Evolutionary conservation across 2,329 filamentous ascomycete species (phyloP).

Genomic region (Fusarium torulosum): DNA sequence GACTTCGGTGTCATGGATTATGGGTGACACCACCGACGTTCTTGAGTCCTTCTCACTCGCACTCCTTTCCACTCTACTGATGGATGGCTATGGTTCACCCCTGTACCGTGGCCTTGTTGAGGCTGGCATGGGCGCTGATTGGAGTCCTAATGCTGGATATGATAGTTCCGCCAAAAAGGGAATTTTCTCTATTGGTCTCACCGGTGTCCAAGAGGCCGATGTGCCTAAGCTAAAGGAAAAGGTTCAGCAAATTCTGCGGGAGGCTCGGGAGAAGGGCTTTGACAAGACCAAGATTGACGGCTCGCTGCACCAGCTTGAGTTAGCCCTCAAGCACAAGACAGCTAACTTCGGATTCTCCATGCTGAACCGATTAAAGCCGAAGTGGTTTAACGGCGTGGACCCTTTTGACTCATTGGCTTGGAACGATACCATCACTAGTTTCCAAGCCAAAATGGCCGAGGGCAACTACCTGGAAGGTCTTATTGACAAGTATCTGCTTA

Average conservation of each 20-base stretch:
- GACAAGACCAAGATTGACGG: slow-evolving; percentile 92
- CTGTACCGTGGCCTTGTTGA: slow-evolving; percentile 91
- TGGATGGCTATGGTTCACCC: slow-evolving; percentile 96
- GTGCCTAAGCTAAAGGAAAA: slow-evolving; percentile 81
- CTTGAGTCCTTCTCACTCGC: slow-evolving; percentile 90
- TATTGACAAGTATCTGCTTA: slow-evolving; percentile 90
- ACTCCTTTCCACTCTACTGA: slow-evolving; percentile 83
- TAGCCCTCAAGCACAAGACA: slow-evolving; percentile 96
- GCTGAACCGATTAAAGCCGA: slow-evolving; percentile 87
- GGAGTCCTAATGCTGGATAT: slow-evolving; percentile 94
- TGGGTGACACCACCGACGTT: slow-evolving; percentile 84
- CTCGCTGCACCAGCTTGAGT: slow-evolving; percentile 91
- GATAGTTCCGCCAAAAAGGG: slow-evolving; percentile 81
- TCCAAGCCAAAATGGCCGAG: slow-evolving; percentile 80
- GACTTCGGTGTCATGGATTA: slow-evolving; percentile 92
- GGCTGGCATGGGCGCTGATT: slow-evolving; percentile 89
- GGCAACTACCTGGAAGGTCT: slow-evolving; percentile 86
- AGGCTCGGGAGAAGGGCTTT: slow-evolving; percentile 81
- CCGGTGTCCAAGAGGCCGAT: slow-evolving; percentile 86
- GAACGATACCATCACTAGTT: slow-evolving; percentile 88
- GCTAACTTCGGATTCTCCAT: slow-evolving; percentile 94
- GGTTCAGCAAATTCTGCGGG: slow-evolving; percentile 78
- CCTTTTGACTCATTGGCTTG: slow-evolving; percentile 92
- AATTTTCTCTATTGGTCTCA: slow-evolving; percentile 91
- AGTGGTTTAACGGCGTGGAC: slow-evolving; percentile 96